Conservation (phyloP, 2,329 filamentous ascomycete genomes). For the Fusarium ambrosium region DNA sequence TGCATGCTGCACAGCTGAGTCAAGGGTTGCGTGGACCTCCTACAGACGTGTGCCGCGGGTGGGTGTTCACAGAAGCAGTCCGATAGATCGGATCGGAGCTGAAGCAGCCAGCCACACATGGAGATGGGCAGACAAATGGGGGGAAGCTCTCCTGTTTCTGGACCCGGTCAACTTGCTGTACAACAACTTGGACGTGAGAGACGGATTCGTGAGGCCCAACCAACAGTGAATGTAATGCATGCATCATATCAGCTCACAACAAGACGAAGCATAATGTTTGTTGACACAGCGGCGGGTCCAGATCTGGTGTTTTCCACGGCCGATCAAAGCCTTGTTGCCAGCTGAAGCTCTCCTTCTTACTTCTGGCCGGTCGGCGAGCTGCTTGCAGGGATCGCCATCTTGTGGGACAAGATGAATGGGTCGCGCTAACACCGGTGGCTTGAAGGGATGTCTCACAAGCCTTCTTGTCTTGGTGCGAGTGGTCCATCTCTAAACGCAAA, state of each 20-base stretch:
- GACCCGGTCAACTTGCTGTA: constrained; percentile 3
- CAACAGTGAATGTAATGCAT: constrained; percentile 11
- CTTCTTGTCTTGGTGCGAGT: constrained; percentile 12
- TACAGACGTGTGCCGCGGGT: constrained; percentile 14
- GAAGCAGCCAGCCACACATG: constrained; percentile 12
- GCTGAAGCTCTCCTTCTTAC: constrained; percentile 23
- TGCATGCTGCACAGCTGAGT: constrained; percentile 22
- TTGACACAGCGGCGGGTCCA: constrained; percentile 8
- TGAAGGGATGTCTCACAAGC: constrained; percentile 42
- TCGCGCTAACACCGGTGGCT: constrained; percentile 43
- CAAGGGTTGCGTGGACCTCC: constrained; percentile 20
- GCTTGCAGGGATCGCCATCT: constrained; percentile 39
- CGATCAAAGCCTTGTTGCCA: constrained; percentile 33
- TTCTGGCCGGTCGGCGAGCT: constrained; percentile 28
- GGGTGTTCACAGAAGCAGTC: constrained; percentile 26
- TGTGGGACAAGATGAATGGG: constrained; percentile 25
- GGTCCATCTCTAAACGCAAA: constrained; percentile 30
- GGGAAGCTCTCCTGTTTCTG: constrained; percentile 11
- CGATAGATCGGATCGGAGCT: constrained; percentile 35
- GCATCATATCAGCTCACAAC: constrained; percentile 16
- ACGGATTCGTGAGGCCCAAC: not conserved
- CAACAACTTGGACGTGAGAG: constrained; percentile 1
- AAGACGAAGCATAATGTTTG: constrained; percentile 1
- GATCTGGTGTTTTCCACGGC: constrained; percentile 27
- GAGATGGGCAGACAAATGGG: constrained; percentile 13